phyloP scores from a whole-genome alignment of 176 grass and related monocot genomes.

The Musa beccarii region DNA sequence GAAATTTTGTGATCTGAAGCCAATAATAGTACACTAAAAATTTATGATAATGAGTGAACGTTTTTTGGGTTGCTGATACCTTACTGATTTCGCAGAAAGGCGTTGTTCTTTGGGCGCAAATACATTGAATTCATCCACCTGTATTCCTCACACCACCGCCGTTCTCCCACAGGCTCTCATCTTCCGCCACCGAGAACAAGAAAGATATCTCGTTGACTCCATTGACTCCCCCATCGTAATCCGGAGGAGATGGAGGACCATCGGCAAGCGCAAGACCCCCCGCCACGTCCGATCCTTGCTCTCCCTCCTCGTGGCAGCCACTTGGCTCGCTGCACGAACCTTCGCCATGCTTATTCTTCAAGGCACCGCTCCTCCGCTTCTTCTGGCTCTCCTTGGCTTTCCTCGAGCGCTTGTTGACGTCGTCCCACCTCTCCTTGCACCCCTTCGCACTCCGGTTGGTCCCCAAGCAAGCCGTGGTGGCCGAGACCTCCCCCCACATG shows the following conservation, averaged over 20 bases:
- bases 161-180: not conserved
- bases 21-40: no score
- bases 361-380: not conserved
- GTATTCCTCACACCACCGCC: not conserved
- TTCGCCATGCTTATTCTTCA: not conserved
- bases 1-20: no score
- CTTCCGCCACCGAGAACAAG: not conserved
- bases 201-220: not conserved
- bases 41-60: no score
- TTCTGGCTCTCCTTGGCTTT: not conserved
- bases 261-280: not conserved
- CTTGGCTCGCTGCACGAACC: not conserved
- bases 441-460: not conserved
- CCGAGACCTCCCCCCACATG: not conserved
- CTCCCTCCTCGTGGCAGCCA: not conserved
- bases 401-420: not conserved
- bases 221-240: not conserved
- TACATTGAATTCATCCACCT: not conserved
- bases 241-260: not conserved
- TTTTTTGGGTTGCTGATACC: no score
- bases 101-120: no score
- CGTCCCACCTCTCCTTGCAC: constrained; percentile 1
- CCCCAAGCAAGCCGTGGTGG: not conserved
- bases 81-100: no score
- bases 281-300: not conserved